Base-by-base conservation (phyloP, 1,139 yeast species). In the Meyerozyma athensensis region DNA sequence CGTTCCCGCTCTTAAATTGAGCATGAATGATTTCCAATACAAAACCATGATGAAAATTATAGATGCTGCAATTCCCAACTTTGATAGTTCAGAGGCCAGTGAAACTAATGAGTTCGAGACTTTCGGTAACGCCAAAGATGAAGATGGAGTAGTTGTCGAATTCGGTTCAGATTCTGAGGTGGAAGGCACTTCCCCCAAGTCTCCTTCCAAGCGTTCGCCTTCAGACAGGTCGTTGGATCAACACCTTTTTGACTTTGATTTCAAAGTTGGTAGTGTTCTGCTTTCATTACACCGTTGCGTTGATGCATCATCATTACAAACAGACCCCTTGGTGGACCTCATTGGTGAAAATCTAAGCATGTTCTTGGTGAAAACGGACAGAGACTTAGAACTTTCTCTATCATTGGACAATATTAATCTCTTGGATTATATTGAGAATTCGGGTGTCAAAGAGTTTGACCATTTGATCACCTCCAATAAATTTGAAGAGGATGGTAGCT, bases 11-110 rank as follows among this genome's bases (percentile, higher is more conserved):
- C 71, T 94, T 43, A 69, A 71, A 23, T 78, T 94, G 7, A 74
- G 85, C 19, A 61, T 92, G 53, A 86, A 87, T 48, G 98, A 94
- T 55, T 83, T 81, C 48, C 96, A 94, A 53, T 94, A 94, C 61
- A 86, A 87, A 54, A 78, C 90, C 1, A 67, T 92, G 52, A 81
- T 92, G 90, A 78, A 81, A 40, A 66, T 92, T 34, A 63, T 89
- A 35, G 85, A 84, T 42, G 73, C 68, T 17, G 78, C 85, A 20
- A 69, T 90, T 13, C 97, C 97, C 1, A 65, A 73, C 35, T 64
- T 79, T 41, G 76, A 68, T 9, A 49, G 42, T 18, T 35, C 44
- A 1, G 71, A 62, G 4, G 32, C 40, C 1, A 73, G 64, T 23
- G 63, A 54, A 5, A 47, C 60, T 2, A 61, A 68, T 43, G 46